Percentiles rank a stretch among this genome's conserved stretches.
phyloP scores from a whole-genome alignment of 768 basidiomycete species.

The Rhizopogon vinicolor region DNA sequence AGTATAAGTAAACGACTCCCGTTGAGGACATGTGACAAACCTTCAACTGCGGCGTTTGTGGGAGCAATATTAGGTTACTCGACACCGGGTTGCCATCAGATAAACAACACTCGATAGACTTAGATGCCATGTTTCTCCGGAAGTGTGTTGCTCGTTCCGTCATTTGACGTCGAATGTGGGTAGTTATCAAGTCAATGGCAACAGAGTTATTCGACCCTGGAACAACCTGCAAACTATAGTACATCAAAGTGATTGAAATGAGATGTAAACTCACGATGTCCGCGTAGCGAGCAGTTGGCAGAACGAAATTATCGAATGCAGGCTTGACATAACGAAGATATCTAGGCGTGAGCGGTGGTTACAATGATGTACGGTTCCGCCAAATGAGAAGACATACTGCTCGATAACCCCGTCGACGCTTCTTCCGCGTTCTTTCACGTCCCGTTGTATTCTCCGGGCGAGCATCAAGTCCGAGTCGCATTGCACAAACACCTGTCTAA shows the following conservation, averaged over 20 bases:
- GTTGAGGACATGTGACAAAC: conserved; percentile 33
- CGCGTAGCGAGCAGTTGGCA: conserved; percentile 79
- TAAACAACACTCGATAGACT: conserved; percentile 31
- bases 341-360: conserved; percentile 31
- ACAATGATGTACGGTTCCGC: background rate
- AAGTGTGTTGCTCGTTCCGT: conserved; percentile 73
- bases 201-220: conserved; percentile 87
- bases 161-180: conserved; percentile 83
- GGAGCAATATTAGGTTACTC: conserved; percentile 59
- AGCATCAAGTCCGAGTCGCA: conserved; percentile 97
- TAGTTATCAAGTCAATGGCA: conserved; percentile 90
- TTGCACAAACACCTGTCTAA: conserved; percentile 74
- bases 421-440: conserved; percentile 83
- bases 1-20: background rate
- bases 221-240: conserved; percentile 66
- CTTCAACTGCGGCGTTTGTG: conserved; percentile 76
- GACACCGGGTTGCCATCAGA: conserved; percentile 38
- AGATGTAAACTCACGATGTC: conserved; percentile 61
- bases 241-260: background rate
- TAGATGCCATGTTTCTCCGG: conserved; percentile 66
- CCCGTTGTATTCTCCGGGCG: conserved; percentile 84
- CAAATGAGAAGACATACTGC: conserved; percentile 48
- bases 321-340: conserved; percentile 96
- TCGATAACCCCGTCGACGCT: conserved; percentile 84
- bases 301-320: conserved; percentile 90